phyloP scores from a whole-genome alignment of 192 early-diverging fungal genomes.

The Coemansia sp. region DNA sequence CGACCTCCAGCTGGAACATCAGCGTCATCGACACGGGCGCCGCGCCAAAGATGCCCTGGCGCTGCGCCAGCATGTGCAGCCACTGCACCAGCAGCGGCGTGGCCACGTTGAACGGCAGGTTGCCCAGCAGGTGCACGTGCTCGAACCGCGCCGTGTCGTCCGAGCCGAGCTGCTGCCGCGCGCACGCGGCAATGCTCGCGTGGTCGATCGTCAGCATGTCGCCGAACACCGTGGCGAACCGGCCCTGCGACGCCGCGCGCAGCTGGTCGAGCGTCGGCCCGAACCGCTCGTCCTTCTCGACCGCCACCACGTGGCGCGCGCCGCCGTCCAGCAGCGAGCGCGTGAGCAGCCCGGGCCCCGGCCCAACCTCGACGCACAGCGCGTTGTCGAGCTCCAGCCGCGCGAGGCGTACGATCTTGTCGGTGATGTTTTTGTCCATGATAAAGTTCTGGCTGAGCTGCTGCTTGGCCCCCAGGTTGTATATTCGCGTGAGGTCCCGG shows the following conservation, averaged over 20 bases:
- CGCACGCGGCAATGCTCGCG: conserved; percentile 46
- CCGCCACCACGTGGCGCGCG: conserved; percentile 58
- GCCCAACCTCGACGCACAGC: conserved; percentile 73
- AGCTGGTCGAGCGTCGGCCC: conserved; percentile 67
- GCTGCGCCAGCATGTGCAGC: conserved; percentile 56
- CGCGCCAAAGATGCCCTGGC: conserved; percentile 59
- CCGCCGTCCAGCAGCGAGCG: conserved; percentile 71
- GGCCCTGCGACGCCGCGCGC: conserved; percentile 58
- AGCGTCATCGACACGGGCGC: conserved; percentile 62
- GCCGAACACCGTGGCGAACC: conserved; percentile 57
- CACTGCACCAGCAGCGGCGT: conserved; percentile 69
- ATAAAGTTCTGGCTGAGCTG: conserved; percentile 82
- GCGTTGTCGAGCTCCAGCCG: conserved; percentile 54
- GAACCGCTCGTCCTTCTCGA: conserved; percentile 74
- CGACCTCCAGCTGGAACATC: conserved; percentile 85
- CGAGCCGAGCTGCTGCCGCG: conserved; percentile 6
- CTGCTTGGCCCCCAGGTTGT: conserved; percentile 65
- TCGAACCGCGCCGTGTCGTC: conserved; percentile 17
- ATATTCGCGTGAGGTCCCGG: conserved; percentile 68
- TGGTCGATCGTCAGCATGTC: conserved; percentile 65
- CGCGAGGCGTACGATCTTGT: conserved; percentile 63
- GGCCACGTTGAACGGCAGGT: conserved; percentile 74
- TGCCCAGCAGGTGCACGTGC: conserved; percentile 66
- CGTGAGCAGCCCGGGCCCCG: conserved; percentile 73
- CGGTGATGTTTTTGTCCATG: conserved; percentile 77